A percentile compares a stretch with the other conserved stretches of the same genome.
Evolutionary conservation across 2,329 filamentous ascomycete species (phyloP).

Genomic region (Penicillium sp.): DNA sequence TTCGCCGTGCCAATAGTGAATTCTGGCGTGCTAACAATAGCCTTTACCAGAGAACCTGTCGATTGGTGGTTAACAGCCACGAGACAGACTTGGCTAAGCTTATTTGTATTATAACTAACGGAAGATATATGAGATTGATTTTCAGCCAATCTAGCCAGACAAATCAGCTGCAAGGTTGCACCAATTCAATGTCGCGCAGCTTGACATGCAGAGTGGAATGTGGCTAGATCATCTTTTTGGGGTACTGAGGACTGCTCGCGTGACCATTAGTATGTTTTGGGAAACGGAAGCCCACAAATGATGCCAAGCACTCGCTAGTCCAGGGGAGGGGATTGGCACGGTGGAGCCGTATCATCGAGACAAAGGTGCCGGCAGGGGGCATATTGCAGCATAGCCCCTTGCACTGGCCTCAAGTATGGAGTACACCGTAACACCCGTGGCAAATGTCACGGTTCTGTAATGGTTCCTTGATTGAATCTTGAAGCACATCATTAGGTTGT

Average conservation of each 20-base stretch:
- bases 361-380: background rate
- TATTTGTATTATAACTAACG: background rate
- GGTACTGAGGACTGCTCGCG: background rate
- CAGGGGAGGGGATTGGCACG: background rate
- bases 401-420: background rate
- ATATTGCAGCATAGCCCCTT: background rate
- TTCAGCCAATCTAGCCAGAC: too few relatives aligned
- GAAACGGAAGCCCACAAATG: background rate
- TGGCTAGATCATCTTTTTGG: background rate
- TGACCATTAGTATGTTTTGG: background rate
- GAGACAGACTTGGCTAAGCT: background rate
- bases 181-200: background rate
- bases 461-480: background rate
- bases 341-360: background rate
- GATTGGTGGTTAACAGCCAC: background rate
- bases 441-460: background rate
- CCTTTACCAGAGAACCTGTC: background rate
- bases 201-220: background rate
- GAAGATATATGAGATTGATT: too few relatives aligned
- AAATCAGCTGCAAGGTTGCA: background rate
- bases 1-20: background rate
- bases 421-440: too few relatives aligned
- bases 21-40: background rate
- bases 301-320: background rate
- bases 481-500: background rate